Percentiles rank a stretch among this genome's conserved stretches.
Conservation (phyloP, 257 asterid genomes). For the Solanum chiquidenum region DNA sequence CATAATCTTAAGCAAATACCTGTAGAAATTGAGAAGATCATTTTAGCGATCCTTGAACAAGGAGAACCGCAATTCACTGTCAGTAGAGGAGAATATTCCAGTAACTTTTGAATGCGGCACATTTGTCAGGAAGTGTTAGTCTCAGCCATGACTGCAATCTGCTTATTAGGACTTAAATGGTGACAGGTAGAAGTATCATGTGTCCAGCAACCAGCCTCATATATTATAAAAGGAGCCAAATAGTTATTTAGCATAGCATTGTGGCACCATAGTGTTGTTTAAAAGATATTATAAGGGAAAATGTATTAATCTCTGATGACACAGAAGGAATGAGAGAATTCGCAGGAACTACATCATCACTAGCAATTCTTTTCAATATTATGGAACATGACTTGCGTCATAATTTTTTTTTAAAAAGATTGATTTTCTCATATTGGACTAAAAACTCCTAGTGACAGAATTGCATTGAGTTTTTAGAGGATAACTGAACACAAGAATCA, state of each 20-base stretch:
- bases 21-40: constrained; percentile 7
- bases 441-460: not conserved
- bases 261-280: not conserved
- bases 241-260: not conserved
- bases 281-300: not conserved
- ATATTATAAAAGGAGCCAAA: not conserved
- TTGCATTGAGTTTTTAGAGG: not conserved
- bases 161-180: not conserved
- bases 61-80: not conserved
- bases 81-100: not conserved
- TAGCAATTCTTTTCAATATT: not conserved
- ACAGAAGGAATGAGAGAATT: not conserved
- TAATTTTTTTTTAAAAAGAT: not conserved
- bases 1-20: constrained; percentile 78
- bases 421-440: not conserved
- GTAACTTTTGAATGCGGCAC: not conserved
- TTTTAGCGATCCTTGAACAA: not conserved
- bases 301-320: not conserved
- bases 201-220: not conserved
- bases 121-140: not conserved
- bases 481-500: not conserved
- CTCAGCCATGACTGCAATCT: not conserved
- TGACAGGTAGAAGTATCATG: not conserved
- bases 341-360: not conserved
- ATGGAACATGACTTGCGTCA: not conserved